A percentile compares a stretch with the other conserved stretches of the same genome.
Evolutionary conservation across 2,329 filamentous ascomycete species (phyloP).

Genomic region (Diaporthe sp.): DNA sequence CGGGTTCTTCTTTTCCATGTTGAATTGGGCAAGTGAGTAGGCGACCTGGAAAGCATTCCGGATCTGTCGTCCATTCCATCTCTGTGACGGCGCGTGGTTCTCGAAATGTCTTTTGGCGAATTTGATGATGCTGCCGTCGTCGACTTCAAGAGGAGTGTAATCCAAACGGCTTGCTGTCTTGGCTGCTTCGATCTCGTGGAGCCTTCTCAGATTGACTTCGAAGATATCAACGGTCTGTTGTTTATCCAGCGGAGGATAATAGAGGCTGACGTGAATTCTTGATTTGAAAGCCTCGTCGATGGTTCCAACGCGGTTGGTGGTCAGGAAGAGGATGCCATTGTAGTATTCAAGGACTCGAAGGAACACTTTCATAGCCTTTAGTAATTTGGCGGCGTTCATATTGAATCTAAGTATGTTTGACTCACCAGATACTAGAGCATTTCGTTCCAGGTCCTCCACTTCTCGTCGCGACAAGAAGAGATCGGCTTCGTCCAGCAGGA

Average conservation of each 20-base stretch:
- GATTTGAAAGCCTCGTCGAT: slow-evolving; percentile 62
- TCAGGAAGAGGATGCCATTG: slow-evolving; percentile 58
- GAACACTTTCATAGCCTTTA: slow-evolving; percentile 51
- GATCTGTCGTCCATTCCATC: slow-evolving; percentile 38
- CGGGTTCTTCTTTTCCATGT: too few species aligned
- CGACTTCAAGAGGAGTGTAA: not conserved
- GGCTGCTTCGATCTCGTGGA: slow-evolving; percentile 19
- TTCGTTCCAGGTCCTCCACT: slow-evolving; percentile 48
- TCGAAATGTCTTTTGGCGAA: slow-evolving; percentile 5
- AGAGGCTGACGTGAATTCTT: slow-evolving; percentile 55
- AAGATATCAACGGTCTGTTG: slow-evolving; percentile 48
- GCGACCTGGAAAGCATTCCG: slow-evolving; percentile 36
- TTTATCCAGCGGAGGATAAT: slow-evolving; percentile 49
- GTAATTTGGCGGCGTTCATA: fast-evolving
- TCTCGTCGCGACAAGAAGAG: slow-evolving; percentile 54
- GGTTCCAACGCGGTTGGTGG: slow-evolving; percentile 60
- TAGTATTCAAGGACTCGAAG: slow-evolving; percentile 53
- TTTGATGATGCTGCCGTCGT: not conserved
- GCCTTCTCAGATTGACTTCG: slow-evolving; percentile 46
- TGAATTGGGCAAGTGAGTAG: slow-evolving; percentile 36
- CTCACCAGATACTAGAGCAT: slow-evolving; percentile 47
- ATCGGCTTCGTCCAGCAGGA: slow-evolving; percentile 58
- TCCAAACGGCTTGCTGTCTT: not conserved
- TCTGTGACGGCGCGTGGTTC: not conserved
- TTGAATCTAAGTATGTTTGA: fast-evolving